phyloP scores from a whole-genome alignment of 176 grass and related monocot species.

The Cenchrus americanus region DNA sequence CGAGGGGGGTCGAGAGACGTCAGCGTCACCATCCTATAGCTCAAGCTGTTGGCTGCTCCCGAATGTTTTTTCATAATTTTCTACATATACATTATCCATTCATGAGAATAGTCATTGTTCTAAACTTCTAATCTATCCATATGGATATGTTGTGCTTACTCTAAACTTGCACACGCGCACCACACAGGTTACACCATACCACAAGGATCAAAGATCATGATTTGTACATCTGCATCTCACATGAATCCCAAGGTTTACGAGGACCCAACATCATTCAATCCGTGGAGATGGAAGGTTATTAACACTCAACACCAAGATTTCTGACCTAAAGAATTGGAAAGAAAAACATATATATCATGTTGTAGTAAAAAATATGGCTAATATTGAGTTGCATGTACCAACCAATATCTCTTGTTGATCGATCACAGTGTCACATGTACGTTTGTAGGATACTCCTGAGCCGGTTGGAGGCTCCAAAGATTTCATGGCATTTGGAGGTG shows the following conservation, averaged over 20 bases:
- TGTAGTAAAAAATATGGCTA: neutral
- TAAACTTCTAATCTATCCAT: no score
- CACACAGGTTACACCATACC: constrained; percentile 55
- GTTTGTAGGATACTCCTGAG: constrained; percentile 32
- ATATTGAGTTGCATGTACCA: no score
- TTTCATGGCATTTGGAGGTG: constrained; percentile 71
- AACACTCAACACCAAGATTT: no score
- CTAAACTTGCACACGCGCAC: neutral
- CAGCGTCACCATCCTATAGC: no score
- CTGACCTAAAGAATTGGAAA: no score
- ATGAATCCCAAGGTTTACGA: constrained; percentile 49
- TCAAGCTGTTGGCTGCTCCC: no score
- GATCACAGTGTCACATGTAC: neutral
- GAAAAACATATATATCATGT: neutral
- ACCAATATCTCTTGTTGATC: neutral
- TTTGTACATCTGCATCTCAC: constrained; percentile 46
- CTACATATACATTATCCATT: no score
- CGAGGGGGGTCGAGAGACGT: no score
- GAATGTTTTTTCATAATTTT: no score
- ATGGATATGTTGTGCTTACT: neutral
- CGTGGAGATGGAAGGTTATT: constrained; percentile 70
- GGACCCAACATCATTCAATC: constrained; percentile 56
- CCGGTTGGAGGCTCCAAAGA: constrained; percentile 60
- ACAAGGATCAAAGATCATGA: constrained; percentile 59
- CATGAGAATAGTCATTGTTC: neutral